Evolutionary conservation across 169 alveolate genomes (phyloP).

Genomic region (Plasmodium berghei): DNA sequence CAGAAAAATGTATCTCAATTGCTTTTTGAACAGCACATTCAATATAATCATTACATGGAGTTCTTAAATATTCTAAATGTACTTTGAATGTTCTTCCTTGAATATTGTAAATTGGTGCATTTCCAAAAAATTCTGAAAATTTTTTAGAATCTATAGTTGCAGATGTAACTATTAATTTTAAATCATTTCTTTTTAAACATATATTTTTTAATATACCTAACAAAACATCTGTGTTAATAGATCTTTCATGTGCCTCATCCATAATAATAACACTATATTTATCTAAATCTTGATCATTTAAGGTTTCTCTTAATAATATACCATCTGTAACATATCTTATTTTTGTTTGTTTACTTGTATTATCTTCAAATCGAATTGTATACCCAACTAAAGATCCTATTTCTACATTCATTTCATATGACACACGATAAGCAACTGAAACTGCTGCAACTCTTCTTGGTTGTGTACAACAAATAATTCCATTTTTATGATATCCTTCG

Average conservation of each 20-base stretch:
- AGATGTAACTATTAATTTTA: constrained; percentile 98
- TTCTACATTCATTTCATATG: constrained; percentile 97
- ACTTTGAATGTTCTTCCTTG: constrained; percentile 99
- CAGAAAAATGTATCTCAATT: constrained; percentile 95
- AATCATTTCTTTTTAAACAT: constrained; percentile 95
- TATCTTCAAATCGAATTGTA: constrained; percentile 99
- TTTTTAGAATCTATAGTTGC: constrained; percentile 99
- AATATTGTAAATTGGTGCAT: constrained; percentile 97
- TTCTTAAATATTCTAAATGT: constrained; percentile 93
- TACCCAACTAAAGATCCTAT: constrained; percentile 99
- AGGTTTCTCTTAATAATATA: constrained; percentile 97
- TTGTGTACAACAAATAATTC: constrained; percentile 99
- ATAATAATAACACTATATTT: constrained; percentile 97
- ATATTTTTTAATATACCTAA: constrained; percentile 98
- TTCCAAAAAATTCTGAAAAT: constrained; percentile 98
- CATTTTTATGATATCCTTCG: constrained; percentile 93
- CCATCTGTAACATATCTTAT: constrained; percentile 99
- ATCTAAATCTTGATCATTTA: constrained; percentile 98
- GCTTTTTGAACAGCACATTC: constrained; percentile 99
- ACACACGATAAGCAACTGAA: constrained; percentile 99
- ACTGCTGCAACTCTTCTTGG: constrained; percentile 99
- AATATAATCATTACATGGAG: constrained; percentile 97
- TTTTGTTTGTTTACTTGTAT: constrained; percentile 94
- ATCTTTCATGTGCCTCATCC: constrained; percentile 99
- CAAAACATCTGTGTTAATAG: constrained; percentile 99